Percentiles rank a stretch among this genome's conserved stretches.
phyloP scores from a whole-genome alignment of 2,329 filamentous ascomycete genomes.

The Ascochyta rabiei region DNA sequence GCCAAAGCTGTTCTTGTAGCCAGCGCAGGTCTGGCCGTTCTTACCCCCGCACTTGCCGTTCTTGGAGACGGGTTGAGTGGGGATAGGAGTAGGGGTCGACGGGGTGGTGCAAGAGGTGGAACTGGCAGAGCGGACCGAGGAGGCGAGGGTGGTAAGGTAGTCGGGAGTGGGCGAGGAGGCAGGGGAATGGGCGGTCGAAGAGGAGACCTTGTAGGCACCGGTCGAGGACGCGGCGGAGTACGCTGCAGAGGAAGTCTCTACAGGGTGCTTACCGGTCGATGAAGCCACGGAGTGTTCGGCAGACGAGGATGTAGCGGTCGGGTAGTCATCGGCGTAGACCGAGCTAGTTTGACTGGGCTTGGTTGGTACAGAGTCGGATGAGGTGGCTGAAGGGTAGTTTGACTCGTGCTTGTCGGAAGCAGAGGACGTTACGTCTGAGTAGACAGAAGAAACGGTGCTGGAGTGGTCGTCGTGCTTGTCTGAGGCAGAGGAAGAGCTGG shows the following conservation, averaged over 20 bases:
- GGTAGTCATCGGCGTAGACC: conserved; percentile 4
- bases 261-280: not conserved
- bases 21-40: conserved; percentile 34
- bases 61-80: conserved; percentile 24
- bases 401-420: conserved; percentile 12
- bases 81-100: conserved; percentile 17
- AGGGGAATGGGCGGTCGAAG: conserved; percentile 4
- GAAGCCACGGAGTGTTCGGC: not conserved
- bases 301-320: conserved; percentile 6
- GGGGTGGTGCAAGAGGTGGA: conserved; percentile 21
- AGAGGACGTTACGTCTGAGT: conserved; percentile 18
- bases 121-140: conserved; percentile 8
- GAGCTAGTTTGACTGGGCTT: conserved; percentile 15
- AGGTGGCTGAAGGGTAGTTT: conserved; percentile 4
- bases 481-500: conserved; percentile 13
- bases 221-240: conserved; percentile 4
- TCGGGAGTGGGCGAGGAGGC: conserved; percentile 1
- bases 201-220: not conserved
- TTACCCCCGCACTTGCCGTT: conserved; percentile 35
- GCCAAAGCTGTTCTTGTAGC: conserved; percentile 30
- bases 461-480: conserved; percentile 6
- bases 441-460: conserved; percentile 8
- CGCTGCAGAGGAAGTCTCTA: not conserved
- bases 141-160: conserved; percentile 12
- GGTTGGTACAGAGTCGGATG: conserved; percentile 14